Percentiles rank a stretch among this genome's conserved stretches.
phyloP scores from a whole-genome alignment of 352 stramenopile species.

The Phytopythium cucurbitacearum region DNA sequence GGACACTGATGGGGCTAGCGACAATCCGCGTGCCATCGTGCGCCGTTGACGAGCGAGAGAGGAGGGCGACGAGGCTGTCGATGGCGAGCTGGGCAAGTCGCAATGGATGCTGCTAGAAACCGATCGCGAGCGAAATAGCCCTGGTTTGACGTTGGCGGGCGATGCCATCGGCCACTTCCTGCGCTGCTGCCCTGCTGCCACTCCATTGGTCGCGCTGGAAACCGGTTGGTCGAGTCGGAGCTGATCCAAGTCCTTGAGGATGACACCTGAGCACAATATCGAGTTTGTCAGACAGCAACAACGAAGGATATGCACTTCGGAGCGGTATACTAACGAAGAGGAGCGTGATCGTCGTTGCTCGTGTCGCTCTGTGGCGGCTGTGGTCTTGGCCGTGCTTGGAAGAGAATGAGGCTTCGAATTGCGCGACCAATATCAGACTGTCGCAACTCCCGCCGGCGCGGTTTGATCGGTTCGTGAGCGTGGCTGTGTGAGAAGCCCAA shows the following conservation, averaged over 20 bases:
- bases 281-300: too few relatives aligned
- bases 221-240: constrained; percentile 15
- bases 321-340: constrained; percentile 10
- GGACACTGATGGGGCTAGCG: too few relatives aligned
- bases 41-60: not conserved
- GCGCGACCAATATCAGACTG: constrained; percentile 32
- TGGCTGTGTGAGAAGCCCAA: constrained; percentile 11
- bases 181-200: too few relatives aligned
- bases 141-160: constrained; percentile 36
- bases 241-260: constrained; percentile 51
- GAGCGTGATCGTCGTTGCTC: constrained; percentile 17
- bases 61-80: too few relatives aligned
- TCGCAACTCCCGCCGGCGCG: constrained; percentile 13
- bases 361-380: constrained; percentile 10
- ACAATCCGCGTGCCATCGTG: not conserved
- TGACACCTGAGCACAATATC: constrained; percentile 17
- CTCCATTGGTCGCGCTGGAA: too few relatives aligned
- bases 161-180: constrained; percentile 49
- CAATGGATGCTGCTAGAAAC: constrained; percentile 32
- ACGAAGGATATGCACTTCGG: too few relatives aligned
- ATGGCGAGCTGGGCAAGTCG: constrained; percentile 13
- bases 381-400: constrained; percentile 12
- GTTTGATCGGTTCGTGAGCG: constrained; percentile 4
- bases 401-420: constrained; percentile 41
- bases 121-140: constrained; percentile 21